Evolutionary conservation across 495 filamentous ascomycete genomes (phyloP).

Genomic region (Penicillium chermesinum): DNA sequence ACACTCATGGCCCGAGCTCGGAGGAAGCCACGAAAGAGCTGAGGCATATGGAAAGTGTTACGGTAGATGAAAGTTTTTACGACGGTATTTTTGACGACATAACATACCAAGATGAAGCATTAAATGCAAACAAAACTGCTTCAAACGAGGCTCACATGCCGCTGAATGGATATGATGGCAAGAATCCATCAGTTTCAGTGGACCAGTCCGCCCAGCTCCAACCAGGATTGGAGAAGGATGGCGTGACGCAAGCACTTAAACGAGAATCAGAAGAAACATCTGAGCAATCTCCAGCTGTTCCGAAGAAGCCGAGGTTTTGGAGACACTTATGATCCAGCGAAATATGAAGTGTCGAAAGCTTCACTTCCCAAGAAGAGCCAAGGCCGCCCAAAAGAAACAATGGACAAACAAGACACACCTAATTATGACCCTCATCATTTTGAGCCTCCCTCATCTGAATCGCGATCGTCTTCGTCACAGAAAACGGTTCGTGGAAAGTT

Average conservation of each 20-base stretch:
- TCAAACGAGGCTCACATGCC: neutral
- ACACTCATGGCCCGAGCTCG: neutral
- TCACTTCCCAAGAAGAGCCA: no score
- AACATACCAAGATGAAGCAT: conserved; percentile 1
- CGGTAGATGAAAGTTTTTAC: conserved; percentile 22
- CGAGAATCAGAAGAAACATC: conserved; percentile 3
- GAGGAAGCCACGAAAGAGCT: conserved; percentile 2
- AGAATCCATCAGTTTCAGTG: neutral
- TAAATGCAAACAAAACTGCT: neutral
- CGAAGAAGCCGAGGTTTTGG: conserved; percentile 29
- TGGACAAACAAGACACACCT: neutral
- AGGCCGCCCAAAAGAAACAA: no score
- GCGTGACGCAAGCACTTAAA: conserved; percentile 3
- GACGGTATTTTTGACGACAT: conserved; percentile 25
- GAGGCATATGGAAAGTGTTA: neutral
- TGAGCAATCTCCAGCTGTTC: neutral
- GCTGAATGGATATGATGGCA: neutral
- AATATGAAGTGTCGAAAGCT: neutral
- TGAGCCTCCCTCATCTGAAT: conserved; percentile 11
- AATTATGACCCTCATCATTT: no score
- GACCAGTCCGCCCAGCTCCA: neutral
- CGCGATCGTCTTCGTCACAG: conserved; percentile 24
- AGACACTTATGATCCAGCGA: conserved; percentile 3
- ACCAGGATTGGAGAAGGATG: neutral
- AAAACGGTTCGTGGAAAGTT: conserved; percentile 22